Evolutionary conservation across 164 flowering plant species (phyloP), one percentile per base, ranked within the genome.

Genomic region (Vitis riparia): DNA sequence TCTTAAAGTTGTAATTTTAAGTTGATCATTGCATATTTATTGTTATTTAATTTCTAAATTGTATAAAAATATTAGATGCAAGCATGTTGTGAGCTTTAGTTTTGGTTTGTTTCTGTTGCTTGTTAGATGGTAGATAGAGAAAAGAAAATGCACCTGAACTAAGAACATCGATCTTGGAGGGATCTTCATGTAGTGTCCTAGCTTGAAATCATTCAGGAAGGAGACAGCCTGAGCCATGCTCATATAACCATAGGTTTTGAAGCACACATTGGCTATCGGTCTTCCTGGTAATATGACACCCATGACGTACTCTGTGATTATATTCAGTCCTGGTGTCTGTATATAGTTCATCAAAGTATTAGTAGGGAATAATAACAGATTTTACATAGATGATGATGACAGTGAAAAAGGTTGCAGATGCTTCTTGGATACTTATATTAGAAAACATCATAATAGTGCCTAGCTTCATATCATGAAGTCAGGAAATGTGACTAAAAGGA

Each of bases 191-290:
- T 84, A 86, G 57, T 84, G 90, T 19, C 88, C 90, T 3, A 87
- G 79, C 84, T 87, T 87, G 79, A 87, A 85, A 71, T 85, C 91
- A 67, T 69, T 81, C 63, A 87, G 84, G 68, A 87, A 87, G 44
- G 91, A 86, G 58, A 88, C 81, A 55, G 91, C 91, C 55, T 88
- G 91, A 15, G 87, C 76, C 88, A 86, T 88, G 86, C 92, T 88
- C 83, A 86, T 86, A 51, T 88, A 84, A 2, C 89, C 88, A 71
- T 84, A 88, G 13, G 72, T 71, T 69, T 86, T 86, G 77, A 88
- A 88, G 82, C 89, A 84, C 14, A 84, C 89, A 73, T 88, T 88
- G 9, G 89, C 89, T 58, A 88, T 88, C 55, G 92, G 89, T 69
- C 77, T 74, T 71, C 92, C 92, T 10, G 89, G 88, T 8, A 61